Percentiles rank a stretch among this genome's conserved stretches.
phyloP scores from a whole-genome alignment of 345 rosid genomes.

The Cardamine occulta region DNA sequence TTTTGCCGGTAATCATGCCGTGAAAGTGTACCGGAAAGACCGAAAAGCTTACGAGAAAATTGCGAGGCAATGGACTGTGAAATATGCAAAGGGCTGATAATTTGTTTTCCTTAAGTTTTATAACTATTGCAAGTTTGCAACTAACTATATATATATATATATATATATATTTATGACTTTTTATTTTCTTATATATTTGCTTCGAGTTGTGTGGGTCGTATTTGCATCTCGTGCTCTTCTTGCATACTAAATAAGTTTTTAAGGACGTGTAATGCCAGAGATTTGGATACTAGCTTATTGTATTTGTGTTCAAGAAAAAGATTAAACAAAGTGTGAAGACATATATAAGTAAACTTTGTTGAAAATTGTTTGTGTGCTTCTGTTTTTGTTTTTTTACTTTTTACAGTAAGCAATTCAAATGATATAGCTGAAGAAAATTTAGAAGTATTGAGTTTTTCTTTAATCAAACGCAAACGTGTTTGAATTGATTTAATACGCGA shows the following conservation, averaged over 20 bases:
- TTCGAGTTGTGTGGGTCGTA: background rate
- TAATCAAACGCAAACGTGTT: background rate
- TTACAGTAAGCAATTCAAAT: background rate
- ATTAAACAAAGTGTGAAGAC: background rate
- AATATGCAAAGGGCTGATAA: conserved; percentile 16
- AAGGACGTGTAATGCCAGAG: background rate
- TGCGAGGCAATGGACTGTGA: conserved; percentile 19
- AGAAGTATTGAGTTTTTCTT: background rate
- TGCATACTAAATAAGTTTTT: background rate
- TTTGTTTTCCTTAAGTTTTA: background rate
- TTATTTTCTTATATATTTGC: background rate
- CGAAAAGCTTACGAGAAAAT: background rate
- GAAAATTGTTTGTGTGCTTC: background rate
- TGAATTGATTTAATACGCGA: background rate
- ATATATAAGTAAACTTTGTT: background rate
- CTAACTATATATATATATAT: background rate
- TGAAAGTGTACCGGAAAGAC: conserved; percentile 14
- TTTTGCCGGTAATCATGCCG: conserved; percentile 3
- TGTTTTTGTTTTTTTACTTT: background rate
- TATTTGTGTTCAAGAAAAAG: background rate
- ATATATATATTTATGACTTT: background rate
- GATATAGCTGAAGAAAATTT: background rate
- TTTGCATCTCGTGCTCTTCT: background rate
- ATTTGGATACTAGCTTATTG: background rate
- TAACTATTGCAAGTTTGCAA: background rate